Evolutionary conservation across 768 basidiomycete species (phyloP).

Genomic region (Trametes gibbosa): DNA sequence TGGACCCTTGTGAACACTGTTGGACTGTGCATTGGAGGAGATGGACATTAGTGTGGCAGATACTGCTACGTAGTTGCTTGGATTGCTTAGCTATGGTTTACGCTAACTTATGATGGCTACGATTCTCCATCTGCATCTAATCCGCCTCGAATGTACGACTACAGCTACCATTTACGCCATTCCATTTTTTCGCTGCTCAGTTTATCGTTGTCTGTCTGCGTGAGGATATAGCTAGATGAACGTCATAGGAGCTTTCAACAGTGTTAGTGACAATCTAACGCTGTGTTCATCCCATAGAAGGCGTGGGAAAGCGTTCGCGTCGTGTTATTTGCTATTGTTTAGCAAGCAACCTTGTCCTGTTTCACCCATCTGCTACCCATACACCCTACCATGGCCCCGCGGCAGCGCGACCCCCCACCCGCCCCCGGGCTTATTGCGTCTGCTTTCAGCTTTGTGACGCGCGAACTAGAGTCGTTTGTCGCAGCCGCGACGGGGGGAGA

Average conservation of each 20-base stretch:
- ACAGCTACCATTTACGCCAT: conserved; percentile 18
- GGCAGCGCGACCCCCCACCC: conserved; percentile 14
- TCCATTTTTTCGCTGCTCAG: conserved; percentile 7
- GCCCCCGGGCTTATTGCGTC: conserved; percentile 51
- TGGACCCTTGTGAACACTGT: neutral
- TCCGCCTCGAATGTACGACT: conserved; percentile 19
- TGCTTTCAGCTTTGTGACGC: conserved; percentile 66
- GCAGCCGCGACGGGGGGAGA: conserved; percentile 54
- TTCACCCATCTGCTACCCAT: conserved; percentile 15
- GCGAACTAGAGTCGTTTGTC: conserved; percentile 71
- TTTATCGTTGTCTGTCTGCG: neutral
- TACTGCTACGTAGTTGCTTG: neutral
- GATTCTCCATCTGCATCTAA: conserved; percentile 11
- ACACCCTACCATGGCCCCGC: conserved; percentile 16
- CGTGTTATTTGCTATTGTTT: conserved; percentile 20
- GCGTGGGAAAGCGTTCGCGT: conserved; percentile 15
- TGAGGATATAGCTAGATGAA: neutral
- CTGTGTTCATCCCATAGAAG: neutral
- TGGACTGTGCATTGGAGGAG: conserved; percentile 8
- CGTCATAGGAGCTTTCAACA: too few relatives aligned
- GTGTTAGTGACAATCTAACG: too few relatives aligned
- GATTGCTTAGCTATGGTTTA: conserved; percentile 1
- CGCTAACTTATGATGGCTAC: conserved; percentile 22
- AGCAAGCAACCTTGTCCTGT: conserved; percentile 10
- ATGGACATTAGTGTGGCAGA: conserved; percentile 8